Conservation (phyloP, 116 monocot species). For the Papilionanthe hybrid region DNA sequence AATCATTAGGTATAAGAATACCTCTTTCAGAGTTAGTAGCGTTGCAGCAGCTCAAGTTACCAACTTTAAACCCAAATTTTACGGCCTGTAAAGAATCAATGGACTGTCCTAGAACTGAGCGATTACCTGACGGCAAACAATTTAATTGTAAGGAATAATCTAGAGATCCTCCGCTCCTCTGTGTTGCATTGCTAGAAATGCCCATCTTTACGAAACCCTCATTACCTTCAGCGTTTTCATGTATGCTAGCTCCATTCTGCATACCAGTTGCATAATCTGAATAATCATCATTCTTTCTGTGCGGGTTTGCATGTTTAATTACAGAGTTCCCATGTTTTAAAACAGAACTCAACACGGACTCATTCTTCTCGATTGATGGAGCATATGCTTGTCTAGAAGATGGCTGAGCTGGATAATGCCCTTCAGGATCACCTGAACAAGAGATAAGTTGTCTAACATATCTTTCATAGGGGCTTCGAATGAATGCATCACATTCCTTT, state of each 20-base stretch:
- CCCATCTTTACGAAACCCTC: conserved; percentile 1
- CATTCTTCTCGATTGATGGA: conserved; percentile 11
- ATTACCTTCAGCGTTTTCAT: conserved; percentile 18
- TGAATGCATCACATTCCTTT: conserved; percentile 8
- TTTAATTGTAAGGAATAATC: conserved; percentile 3
- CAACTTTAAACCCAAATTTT: conserved; percentile 14
- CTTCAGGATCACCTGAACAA: conserved; percentile 10
- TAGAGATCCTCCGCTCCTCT: neutral
- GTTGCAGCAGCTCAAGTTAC: conserved; percentile 15
- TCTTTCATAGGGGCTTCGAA: conserved; percentile 19
- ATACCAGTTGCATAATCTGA: conserved; percentile 6
- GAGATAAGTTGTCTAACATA: conserved; percentile 35
- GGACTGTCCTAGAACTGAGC: conserved; percentile 1
- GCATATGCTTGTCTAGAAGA: neutral
- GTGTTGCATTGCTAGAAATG: neutral
- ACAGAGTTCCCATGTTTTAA: neutral
- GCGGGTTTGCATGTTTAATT: conserved; percentile 10
- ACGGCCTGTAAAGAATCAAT: conserved; percentile 1
- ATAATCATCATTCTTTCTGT: conserved; percentile 10
- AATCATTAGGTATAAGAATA: conserved; percentile 18
- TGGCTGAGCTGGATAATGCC: conserved; percentile 18
- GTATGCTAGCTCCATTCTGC: neutral
- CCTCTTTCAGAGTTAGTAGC: conserved; percentile 2
- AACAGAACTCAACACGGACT: neutral
- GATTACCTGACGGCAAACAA: neutral